Conservation (phyloP, 345 rosid species). For the Eucalyptus pumila region DNA sequence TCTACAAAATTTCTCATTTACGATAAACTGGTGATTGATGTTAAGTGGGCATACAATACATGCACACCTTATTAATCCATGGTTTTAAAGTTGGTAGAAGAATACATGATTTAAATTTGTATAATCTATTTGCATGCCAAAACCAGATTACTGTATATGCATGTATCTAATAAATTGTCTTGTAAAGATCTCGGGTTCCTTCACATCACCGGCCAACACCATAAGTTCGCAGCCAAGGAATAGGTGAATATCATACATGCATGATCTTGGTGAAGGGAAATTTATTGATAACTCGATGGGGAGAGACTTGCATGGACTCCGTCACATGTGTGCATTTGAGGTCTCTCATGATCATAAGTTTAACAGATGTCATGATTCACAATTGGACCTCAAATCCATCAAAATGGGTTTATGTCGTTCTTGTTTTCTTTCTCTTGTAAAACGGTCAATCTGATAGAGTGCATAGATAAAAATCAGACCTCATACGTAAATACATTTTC, state of each 20-base stretch:
- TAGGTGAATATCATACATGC: neutral
- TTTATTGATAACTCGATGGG: neutral
- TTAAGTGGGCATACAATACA: neutral
- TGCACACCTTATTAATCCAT: neutral
- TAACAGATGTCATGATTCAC: neutral
- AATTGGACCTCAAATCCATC: neutral
- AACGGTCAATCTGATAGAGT: neutral
- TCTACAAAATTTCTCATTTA: neutral
- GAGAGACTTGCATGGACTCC: neutral
- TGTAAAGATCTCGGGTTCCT: neutral
- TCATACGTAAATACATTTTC: neutral
- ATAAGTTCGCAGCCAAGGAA: neutral
- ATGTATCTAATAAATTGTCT: neutral
- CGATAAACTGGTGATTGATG: neutral
- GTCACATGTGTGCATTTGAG: neutral
- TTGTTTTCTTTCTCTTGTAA: neutral
- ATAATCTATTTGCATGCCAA: neutral
- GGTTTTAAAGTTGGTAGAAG: neutral
- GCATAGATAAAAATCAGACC: neutral
- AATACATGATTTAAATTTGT: neutral
- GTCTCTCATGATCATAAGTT: neutral
- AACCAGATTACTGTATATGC: neutral
- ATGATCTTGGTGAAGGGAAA: neutral
- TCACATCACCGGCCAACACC: neutral
- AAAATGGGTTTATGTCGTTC: neutral